These are phyloP conservation scores for Arthroderma sp. DNA, from an alignment of 2,329 filamentous ascomycete genomes.

Conservation along the genomic window DNA sequence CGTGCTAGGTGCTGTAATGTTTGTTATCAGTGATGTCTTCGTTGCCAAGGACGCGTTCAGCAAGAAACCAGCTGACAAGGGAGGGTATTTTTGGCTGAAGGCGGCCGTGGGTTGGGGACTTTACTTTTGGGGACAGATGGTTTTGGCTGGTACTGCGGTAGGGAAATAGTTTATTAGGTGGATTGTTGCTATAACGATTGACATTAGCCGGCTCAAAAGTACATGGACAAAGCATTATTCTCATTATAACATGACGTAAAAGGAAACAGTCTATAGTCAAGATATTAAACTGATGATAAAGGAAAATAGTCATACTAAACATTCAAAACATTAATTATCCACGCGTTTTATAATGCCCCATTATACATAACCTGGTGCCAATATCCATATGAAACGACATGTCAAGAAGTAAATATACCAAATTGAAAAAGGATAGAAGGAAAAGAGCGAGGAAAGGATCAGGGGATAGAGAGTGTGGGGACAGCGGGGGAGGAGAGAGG, in stretches of 20 bases:
- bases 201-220: neutral
- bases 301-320: neutral
- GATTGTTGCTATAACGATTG: too few relatives aligned
- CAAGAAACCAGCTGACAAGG: slow-evolving; percentile 5
- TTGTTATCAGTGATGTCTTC: slow-evolving; percentile 23
- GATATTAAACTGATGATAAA: neutral
- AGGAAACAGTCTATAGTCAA: neutral
- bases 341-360: neutral
- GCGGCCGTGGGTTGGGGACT: slow-evolving; percentile 17
- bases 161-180: neutral
- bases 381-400: neutral
- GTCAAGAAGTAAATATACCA: neutral
- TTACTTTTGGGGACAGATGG: slow-evolving; percentile 24
- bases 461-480: neutral
- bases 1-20: slow-evolving; percentile 21
- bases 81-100: slow-evolving; percentile 13
- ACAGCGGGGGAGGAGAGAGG: neutral
- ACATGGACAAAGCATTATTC: neutral
- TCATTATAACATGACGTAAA: neutral
- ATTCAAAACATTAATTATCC: neutral
- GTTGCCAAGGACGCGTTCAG: slow-evolving; percentile 24
- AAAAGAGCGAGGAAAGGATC: neutral
- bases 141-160: slow-evolving; percentile 17
- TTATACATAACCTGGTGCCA: neutral
- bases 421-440: neutral